A percentile compares a stretch with the other conserved stretches of the same genome.
Evolutionary conservation across 2,329 filamentous ascomycete species (phyloP).

Genomic region (Claviceps monticola): DNA sequence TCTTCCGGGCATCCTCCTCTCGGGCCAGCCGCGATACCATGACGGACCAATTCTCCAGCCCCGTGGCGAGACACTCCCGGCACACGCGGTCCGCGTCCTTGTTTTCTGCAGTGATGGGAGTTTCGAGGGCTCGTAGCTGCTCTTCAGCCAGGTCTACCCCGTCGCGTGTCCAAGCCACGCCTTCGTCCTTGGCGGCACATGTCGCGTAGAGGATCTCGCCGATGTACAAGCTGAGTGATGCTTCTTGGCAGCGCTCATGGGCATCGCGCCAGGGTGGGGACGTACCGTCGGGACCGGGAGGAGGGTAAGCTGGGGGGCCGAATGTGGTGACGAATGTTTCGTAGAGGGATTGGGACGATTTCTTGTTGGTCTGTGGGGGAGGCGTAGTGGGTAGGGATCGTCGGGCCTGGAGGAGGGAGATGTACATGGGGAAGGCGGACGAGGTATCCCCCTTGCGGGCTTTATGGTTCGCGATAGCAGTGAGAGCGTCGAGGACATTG

Average conservation of each 20-base stretch:
- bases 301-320: conserved; percentile 50
- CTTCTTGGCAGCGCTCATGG: conserved; percentile 66
- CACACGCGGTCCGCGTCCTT: conserved; percentile 40
- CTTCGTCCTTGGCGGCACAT: conserved; percentile 41
- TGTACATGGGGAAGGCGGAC: conserved; percentile 66
- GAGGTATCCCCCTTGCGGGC: conserved; percentile 54
- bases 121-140: conserved; percentile 36
- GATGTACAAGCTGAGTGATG: conserved; percentile 75
- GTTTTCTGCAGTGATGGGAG: conserved; percentile 11
- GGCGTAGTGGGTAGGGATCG: conserved; percentile 38
- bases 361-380: conserved; percentile 12
- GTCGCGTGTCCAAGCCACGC: conserved; percentile 79
- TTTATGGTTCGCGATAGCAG: conserved; percentile 64
- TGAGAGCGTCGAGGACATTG: conserved; percentile 64
- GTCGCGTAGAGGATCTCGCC: conserved; percentile 81
- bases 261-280: conserved; percentile 49
- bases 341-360: conserved; percentile 8
- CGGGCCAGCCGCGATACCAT: conserved; percentile 59
- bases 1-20: conserved; percentile 29
- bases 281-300: conserved; percentile 56
- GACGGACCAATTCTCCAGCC: conserved; percentile 65
- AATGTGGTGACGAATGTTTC: conserved; percentile 13
- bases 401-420: conserved; percentile 71
- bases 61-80: conserved; percentile 61
- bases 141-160: conserved; percentile 70